Evolutionary conservation across 176 grass and related monocot genomes (phyloP).

Genomic region (Oryza rufipogon): DNA sequence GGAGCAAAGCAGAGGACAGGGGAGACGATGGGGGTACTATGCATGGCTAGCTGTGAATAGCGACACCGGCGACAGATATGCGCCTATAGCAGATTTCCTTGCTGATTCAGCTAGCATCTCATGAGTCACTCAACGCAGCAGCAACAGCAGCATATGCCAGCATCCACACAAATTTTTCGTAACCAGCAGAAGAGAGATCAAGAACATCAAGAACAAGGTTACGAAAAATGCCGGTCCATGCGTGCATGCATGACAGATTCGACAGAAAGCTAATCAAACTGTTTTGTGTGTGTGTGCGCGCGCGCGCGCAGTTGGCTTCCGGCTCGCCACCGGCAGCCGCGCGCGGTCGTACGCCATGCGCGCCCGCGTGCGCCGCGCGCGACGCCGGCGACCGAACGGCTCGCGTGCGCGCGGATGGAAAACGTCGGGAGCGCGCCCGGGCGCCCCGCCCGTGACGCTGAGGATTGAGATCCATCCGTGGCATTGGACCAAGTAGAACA

Average conservation of each 20-base stretch:
- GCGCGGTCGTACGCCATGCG: not conserved
- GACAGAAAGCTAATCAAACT: not conserved
- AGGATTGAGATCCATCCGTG: not conserved
- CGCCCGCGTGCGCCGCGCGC: not conserved
- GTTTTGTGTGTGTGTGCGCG: not conserved
- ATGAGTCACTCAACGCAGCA: no score
- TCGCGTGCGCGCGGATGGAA: not conserved
- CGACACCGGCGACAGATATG: conserved; percentile 31
- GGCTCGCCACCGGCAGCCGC: not conserved
- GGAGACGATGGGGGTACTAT: conserved; percentile 5
- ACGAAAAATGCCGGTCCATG: not conserved
- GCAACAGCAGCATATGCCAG: no score
- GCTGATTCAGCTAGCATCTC: not conserved
- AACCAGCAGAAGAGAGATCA: not conserved
- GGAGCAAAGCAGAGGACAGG: conserved; percentile 34
- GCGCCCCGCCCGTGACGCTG: no score
- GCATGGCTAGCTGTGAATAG: conserved; percentile 13
- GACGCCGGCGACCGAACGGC: not conserved
- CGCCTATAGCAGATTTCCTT: not conserved
- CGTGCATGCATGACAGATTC: no score
- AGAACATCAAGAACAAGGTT: not conserved
- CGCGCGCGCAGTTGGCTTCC: not conserved
- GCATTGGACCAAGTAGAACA: not conserved
- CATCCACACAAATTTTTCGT: not conserved
- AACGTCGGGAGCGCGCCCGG: not conserved